Evolutionary conservation across 306 rosid species (phyloP).

Genomic region (Mimosa bimucronata): DNA sequence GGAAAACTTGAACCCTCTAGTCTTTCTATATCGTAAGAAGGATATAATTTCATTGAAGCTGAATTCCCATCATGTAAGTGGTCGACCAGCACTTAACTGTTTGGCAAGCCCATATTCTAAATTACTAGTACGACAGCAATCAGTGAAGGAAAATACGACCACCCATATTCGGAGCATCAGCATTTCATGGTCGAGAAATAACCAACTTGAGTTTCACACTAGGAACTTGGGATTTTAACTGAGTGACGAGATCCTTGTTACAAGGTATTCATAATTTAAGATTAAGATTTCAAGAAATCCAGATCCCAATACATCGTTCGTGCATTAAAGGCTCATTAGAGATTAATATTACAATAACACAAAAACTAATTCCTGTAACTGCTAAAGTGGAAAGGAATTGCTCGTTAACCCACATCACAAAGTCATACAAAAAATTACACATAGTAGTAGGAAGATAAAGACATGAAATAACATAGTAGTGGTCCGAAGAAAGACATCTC

Average conservation of each 20-base stretch:
- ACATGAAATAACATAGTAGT: conserved; percentile 20
- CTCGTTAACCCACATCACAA: conserved; percentile 6
- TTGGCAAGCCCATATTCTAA: background rate
- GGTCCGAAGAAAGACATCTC: conserved; percentile 9
- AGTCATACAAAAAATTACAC: conserved; percentile 9
- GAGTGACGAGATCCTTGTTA: background rate
- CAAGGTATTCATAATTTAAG: background rate
- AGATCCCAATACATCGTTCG: background rate
- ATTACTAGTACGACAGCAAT: background rate
- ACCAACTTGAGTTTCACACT: background rate
- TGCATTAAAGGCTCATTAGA: background rate
- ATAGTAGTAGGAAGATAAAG: background rate
- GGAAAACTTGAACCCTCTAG: background rate
- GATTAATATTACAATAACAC: background rate
- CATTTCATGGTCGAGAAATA: background rate
- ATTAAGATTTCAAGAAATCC: background rate
- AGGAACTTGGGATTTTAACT: background rate
- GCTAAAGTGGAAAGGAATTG: background rate
- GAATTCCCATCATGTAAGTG: background rate
- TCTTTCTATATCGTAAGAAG: background rate
- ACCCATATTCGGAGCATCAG: background rate
- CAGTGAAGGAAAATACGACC: background rate
- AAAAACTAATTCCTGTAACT: background rate
- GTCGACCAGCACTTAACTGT: background rate
- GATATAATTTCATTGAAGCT: background rate